Evolutionary conservation across 1,139 yeast genomes (phyloP).

Genomic region (Candida albicans): DNA sequence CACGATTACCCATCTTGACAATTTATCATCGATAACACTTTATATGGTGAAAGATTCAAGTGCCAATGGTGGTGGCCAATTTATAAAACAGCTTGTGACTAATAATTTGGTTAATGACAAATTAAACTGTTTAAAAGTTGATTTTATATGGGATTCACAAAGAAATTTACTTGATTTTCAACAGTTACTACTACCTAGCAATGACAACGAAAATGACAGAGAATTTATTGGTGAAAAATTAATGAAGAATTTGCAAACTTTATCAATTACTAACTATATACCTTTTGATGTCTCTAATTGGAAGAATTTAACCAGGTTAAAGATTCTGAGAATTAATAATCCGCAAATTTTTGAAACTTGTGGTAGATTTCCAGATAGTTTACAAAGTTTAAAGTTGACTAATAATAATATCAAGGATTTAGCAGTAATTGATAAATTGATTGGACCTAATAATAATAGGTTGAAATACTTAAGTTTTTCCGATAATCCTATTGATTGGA

Average conservation of each 20-base stretch:
- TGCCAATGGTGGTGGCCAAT: conserved; percentile 10
- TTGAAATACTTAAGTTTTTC: conserved; percentile 19
- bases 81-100: conserved; percentile 14
- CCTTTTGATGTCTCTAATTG: conserved; percentile 4
- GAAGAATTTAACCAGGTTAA: conserved; percentile 6
- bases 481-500: conserved; percentile 28
- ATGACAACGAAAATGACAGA: too few species aligned
- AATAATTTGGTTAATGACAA: conserved; percentile 5
- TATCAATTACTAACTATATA: neutral
- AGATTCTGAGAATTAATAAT: conserved; percentile 3
- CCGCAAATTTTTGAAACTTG: conserved; percentile 3
- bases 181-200: too few species aligned
- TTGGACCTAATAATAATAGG: conserved; percentile 6
- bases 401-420: conserved; percentile 17
- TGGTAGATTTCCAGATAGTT: conserved; percentile 9
- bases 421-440: neutral
- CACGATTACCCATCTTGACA: conserved; percentile 14
- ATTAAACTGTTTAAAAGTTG: conserved; percentile 6
- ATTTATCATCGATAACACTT: conserved; percentile 13
- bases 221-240: too few species aligned
- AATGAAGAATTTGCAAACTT: conserved; percentile 1
- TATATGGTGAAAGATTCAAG: conserved; percentile 18
- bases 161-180: neutral
- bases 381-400: conserved; percentile 17
- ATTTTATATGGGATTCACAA: conserved; percentile 4